These are phyloP conservation scores for Salix brachista DNA, from an alignment of 345 rosid genomes.

Conservation along the genomic window DNA sequence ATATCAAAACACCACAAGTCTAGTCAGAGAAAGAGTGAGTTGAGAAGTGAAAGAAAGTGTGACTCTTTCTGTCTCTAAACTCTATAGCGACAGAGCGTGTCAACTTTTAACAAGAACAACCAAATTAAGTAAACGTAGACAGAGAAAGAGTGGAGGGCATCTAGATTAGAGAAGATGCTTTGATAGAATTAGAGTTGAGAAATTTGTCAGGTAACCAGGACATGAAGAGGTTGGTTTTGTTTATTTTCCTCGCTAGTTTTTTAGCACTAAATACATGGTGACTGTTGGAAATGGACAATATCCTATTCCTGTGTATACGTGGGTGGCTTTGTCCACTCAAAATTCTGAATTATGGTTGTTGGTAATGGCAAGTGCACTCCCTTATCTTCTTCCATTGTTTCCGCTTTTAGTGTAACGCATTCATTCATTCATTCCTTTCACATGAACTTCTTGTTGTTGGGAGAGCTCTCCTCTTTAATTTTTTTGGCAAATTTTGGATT, in stretches of 20 bases:
- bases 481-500: too few species aligned
- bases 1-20: background rate
- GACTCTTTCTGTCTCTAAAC: background rate
- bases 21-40: background rate
- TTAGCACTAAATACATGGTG: background rate
- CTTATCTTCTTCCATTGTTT: background rate
- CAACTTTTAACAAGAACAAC: background rate
- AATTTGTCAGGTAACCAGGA: background rate
- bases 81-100: background rate
- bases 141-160: background rate
- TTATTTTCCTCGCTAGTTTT: background rate
- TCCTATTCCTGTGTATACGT: too few species aligned
- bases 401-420: background rate
- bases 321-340: too few species aligned
- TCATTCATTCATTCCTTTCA: background rate
- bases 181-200: background rate
- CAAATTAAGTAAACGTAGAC: background rate
- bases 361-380: background rate
- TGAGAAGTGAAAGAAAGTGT: background rate
- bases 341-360: too few species aligned
- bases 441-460: background rate
- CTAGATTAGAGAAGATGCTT: conserved; percentile 1
- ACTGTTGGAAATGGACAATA: too few species aligned
- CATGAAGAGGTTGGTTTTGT: background rate
- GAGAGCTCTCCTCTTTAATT: background rate